Base-by-base conservation (phyloP, 495 filamentous ascomycete species). In the Penicillium samsonianum region DNA sequence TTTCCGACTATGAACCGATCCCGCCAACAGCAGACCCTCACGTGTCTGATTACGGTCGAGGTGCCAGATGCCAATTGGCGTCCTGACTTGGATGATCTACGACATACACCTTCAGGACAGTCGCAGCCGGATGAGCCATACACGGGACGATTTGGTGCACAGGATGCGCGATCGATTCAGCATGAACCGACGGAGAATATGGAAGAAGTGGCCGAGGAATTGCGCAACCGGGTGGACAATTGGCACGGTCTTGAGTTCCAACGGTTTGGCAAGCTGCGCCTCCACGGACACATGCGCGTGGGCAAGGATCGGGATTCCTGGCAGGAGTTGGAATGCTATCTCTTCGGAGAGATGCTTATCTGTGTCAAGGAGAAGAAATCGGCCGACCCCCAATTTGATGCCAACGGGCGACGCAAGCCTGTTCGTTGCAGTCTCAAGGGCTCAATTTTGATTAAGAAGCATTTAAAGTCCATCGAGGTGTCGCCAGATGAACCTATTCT, bases 291-390 rank as follows among this genome's bases (percentile, higher is more conserved):
- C 16, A 87, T 98, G 60, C 86, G 89, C 53, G 94, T 99, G 20
- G 94, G 95, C 61, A 99, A 98, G 65, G 94, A 99, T 70, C 91
- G 91, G 60, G 83, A 94, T 62, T 92, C 94, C 12, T 99, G 94
- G 94, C 94, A 99, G 76, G 95, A 99, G 67, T 73, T 99, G 51
- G 92, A 98, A 70, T 99, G 95, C 70, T 99, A 90, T 73, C 82
- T 99, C 20, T 99, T 98, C 67, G 89, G 88, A 4, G 94, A 98
- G 73, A 99, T 99, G 94, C 91, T 99, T 50, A 99, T 99, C 61
- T 99, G 94, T 69, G 91, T 98, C 57, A 99, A 97, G 73, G 94
- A 98, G 67, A 97, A 96, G 82, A 95, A 92, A 71, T 71, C 79
- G 25, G 60, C 77, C 4, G 79, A 82, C 7, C 80, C 87, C 37